These are phyloP conservation scores for Plasmodium relictum DNA, from an alignment of 169 alveolate species.

Conservation along the genomic window DNA sequence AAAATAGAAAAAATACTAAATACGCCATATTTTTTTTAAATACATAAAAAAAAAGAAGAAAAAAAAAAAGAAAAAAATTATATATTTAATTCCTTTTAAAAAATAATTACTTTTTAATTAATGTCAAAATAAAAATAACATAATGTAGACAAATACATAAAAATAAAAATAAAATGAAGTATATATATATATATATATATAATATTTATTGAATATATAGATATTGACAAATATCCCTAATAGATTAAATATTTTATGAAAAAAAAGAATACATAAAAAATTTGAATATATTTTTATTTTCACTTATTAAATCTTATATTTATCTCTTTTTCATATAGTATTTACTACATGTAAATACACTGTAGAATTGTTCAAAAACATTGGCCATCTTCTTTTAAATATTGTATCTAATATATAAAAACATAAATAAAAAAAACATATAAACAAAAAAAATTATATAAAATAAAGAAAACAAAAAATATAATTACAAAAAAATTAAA, in stretches of 20 bases:
- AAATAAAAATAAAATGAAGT: background rate
- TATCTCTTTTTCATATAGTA: background rate
- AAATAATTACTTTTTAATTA: background rate
- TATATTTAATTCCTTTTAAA: background rate
- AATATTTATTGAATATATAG: too few relatives aligned
- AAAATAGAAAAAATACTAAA: background rate
- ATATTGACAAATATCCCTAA: too few relatives aligned
- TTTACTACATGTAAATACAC: conserved; percentile 3
- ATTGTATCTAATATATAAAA: too few relatives aligned
- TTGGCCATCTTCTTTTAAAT: background rate
- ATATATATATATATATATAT: background rate
- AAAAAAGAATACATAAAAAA: too few relatives aligned
- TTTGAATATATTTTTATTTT: background rate
- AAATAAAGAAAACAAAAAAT: too few relatives aligned
- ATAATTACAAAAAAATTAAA: too few relatives aligned
- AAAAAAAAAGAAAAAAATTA: background rate
- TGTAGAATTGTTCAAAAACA: background rate
- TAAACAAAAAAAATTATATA: too few relatives aligned
- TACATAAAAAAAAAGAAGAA: background rate
- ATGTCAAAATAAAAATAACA: background rate
- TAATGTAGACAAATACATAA: background rate
- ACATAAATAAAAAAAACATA: too few relatives aligned
- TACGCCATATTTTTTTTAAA: background rate
- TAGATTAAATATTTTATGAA: too few relatives aligned
- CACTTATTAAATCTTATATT: background rate